Conservation (phyloP, 495 filamentous ascomycete species). For the Amphirosellinia nigrospora region DNA sequence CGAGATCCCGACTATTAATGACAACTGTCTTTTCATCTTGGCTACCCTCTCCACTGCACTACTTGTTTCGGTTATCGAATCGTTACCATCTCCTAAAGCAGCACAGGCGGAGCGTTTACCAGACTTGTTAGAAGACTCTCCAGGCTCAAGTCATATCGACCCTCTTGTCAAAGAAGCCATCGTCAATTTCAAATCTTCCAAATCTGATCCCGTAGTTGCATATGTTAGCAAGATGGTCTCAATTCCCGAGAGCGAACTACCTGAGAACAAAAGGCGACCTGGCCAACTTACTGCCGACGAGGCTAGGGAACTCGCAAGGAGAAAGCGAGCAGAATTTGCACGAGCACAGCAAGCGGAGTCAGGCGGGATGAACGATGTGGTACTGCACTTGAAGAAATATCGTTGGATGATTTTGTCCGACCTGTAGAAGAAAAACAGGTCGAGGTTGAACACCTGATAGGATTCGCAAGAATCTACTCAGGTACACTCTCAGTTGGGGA, state of each 20-base stretch:
- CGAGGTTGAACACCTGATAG: slow-evolving; percentile 87
- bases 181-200: slow-evolving; percentile 72
- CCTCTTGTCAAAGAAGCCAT: slow-evolving; percentile 75
- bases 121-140: slow-evolving; percentile 77
- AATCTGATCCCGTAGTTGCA: slow-evolving; percentile 81
- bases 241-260: slow-evolving; percentile 87
- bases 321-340: slow-evolving; percentile 85
- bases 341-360: slow-evolving; percentile 60
- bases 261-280: slow-evolving; percentile 74
- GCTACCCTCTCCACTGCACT: slow-evolving; percentile 94
- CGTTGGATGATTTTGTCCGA: slow-evolving; percentile 57
- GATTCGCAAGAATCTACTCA: slow-evolving; percentile 92
- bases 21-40: slow-evolving; percentile 86
- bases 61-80: slow-evolving; percentile 90
- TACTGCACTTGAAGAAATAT: slow-evolving; percentile 42
- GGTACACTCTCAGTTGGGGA: slow-evolving; percentile 90
- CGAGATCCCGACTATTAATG: slow-evolving; percentile 84
- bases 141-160: slow-evolving; percentile 73
- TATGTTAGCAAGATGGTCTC: slow-evolving; percentile 99
- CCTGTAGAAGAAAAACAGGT: slow-evolving; percentile 61
- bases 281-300: slow-evolving; percentile 84
- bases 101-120: slow-evolving; percentile 86
- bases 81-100: slow-evolving; percentile 82
- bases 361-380: slow-evolving; percentile 39
- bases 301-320: slow-evolving; percentile 83